Evolutionary conservation across 208 protist genomes (phyloP), one percentile per base, ranked within the genome.

Genomic region (Polymyxa betae): DNA sequence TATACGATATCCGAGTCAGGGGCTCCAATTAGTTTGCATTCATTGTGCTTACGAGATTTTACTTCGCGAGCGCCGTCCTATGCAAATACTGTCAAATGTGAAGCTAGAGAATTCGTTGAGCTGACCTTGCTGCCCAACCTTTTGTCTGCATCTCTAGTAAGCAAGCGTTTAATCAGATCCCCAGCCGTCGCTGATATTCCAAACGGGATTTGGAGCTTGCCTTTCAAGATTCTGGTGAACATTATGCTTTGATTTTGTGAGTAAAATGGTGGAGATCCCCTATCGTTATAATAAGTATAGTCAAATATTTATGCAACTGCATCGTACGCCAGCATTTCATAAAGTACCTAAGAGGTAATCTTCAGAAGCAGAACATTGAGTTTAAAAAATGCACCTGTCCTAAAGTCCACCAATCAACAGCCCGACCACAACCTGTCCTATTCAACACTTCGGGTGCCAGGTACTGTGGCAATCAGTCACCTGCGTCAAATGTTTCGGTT

Each of bases 211-310:
- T 29, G 54, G 20, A 66, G 54, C 29, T 29, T 66, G 20, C 20
- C 16, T 49, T n/a, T 89, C n/a, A 89, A 49, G 5, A 89, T 89
- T 44, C 64, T 89, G 20, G 54, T 38, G 88, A 89, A 89, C 43
- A 89, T 38, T 89, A n/a, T n/a, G 35, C 44, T 45, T 49, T 12
- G 16, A 49, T 88, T 44, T 44, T 66, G 5, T 44, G 88, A n/a
- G 88, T 89, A 89, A 66, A 89, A 89, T 12, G 88, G 88, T 16
- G 88, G 88, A 38, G 88, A 88, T 12, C 88, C 89, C 24, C 35
- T 89, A 91, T 24, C 89, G 90, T 88, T 77, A 90, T 77, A 66
- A 89, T 90, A 10, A 91, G 89, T 29, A 91, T 46, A 24, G 60
- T 88, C 16, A n/a, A n/a, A n/a, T n/a, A n/a, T n/a, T n/a, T n/a